These are phyloP conservation scores for Podila horticola DNA, from an alignment of 192 early-diverging fungal species.

Conservation along the genomic window DNA sequence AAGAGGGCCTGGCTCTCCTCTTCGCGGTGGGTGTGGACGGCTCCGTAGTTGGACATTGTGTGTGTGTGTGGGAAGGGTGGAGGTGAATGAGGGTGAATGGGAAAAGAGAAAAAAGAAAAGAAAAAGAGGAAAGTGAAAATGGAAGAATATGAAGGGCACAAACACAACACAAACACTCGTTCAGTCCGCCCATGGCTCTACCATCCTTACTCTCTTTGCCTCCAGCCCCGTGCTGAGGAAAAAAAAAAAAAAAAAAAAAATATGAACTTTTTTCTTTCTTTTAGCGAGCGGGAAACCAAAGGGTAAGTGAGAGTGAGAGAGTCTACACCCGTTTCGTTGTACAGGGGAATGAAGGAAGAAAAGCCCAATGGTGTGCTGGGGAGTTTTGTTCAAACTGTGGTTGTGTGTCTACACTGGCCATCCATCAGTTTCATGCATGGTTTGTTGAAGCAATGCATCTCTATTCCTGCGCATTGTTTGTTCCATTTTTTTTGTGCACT, in stretches of 20 bases:
- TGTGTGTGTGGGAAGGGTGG: neutral
- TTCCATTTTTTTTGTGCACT: too few species aligned
- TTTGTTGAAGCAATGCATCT: too few species aligned
- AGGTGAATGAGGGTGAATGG: slow-evolving; percentile 5
- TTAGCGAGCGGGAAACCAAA: too few species aligned
- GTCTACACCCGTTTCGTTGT: too few species aligned
- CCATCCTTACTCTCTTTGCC: neutral
- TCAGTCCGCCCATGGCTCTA: neutral
- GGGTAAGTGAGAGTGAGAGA: too few species aligned
- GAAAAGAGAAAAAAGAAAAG: neutral
- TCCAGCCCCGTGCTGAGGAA: neutral
- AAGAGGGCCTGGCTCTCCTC: slow-evolving; percentile 36
- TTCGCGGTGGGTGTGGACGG: slow-evolving; percentile 26
- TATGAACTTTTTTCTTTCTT: neutral
- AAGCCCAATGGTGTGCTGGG: too few species aligned
- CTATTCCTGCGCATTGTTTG: too few species aligned
- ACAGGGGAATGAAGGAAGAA: too few species aligned
- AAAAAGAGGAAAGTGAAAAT: slow-evolving; percentile 7
- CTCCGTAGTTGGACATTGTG: slow-evolving; percentile 50
- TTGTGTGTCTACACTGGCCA: too few species aligned
- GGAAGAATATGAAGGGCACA: neutral
- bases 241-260: neutral
- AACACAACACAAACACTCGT: too few species aligned
- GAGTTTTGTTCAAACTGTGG: too few species aligned
- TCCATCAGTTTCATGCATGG: too few species aligned